Evolutionary conservation across 371 early-diverging fungal species (phyloP).

Genomic region (Chytridium lagenaria): DNA sequence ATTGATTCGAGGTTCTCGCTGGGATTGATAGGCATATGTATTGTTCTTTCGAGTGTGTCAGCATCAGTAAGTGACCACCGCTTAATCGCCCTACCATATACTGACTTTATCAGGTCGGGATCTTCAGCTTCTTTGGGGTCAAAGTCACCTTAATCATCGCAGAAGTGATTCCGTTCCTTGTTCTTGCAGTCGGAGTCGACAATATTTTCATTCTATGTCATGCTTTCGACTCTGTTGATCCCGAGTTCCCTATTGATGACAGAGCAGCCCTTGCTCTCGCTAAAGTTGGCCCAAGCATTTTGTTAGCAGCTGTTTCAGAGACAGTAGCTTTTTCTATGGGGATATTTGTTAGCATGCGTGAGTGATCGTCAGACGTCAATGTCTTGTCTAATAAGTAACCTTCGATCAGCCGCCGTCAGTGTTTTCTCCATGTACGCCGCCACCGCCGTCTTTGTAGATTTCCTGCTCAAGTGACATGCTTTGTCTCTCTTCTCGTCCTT

Average conservation of each 20-base stretch:
- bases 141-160: slow-evolving; percentile 7
- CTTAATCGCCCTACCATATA: not conserved
- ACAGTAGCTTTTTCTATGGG: slow-evolving; percentile 11
- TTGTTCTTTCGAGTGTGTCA: slow-evolving; percentile 7
- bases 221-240: not conserved
- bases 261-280: not conserved
- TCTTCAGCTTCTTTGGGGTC: slow-evolving; percentile 2
- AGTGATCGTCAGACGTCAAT: too few relatives aligned
- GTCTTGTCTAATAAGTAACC: not conserved
- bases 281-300: slow-evolving; percentile 5
- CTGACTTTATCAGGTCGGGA: not conserved
- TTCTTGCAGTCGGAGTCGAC: not conserved
- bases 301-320: not conserved
- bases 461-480: slow-evolving; percentile 13
- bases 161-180: slow-evolving; percentile 9
- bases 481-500: not conserved
- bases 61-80: not conserved
- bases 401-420: not conserved
- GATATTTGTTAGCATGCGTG: slow-evolving; percentile 7
- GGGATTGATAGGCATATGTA: not conserved
- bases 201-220: slow-evolving; percentile 10
- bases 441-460: slow-evolving; percentile 5
- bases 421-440: slow-evolving; percentile 12
- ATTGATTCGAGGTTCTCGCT: slow-evolving; percentile 14
- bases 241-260: not conserved